These are phyloP conservation scores for Acanthochlamys bracteata DNA, from an alignment of 106 monocot species.

Conservation along the genomic window DNA sequence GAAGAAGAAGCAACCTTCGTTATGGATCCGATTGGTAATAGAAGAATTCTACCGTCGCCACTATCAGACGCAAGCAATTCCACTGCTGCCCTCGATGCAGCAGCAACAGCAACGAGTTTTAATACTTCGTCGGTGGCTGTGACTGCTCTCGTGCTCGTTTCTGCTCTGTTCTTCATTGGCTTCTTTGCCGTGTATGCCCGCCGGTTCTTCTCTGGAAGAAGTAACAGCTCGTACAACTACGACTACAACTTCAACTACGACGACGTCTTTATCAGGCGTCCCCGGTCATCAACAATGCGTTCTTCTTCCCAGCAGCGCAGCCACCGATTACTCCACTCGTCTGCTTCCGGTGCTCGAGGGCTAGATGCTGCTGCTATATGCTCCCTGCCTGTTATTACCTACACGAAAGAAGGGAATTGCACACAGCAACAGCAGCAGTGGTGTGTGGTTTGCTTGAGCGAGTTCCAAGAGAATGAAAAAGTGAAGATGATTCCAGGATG, in stretches of 20 bases:
- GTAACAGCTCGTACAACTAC: not conserved
- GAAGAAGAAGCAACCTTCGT: too few species aligned
- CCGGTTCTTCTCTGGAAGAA: not conserved
- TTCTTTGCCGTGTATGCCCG: slow-evolving; percentile 6
- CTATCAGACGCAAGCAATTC: not conserved
- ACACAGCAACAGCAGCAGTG: too few species aligned
- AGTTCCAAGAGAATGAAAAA: slow-evolving; percentile 6
- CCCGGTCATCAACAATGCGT: not conserved
- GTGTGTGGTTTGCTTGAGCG: slow-evolving; percentile 9
- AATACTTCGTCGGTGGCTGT: slow-evolving; percentile 1
- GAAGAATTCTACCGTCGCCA: too few species aligned
- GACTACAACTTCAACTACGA: too few species aligned
- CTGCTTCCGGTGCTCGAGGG: not conserved
- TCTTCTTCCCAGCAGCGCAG: not conserved
- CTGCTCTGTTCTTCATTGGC: slow-evolving; percentile 4
- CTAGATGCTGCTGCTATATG: not conserved
- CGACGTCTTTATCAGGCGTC: too few species aligned
- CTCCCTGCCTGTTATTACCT: not conserved
- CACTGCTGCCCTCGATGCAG: not conserved
- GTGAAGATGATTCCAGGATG: slow-evolving; percentile 9
- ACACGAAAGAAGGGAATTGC: not conserved
- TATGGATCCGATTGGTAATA: too few species aligned
- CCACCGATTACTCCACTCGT: too few species aligned
- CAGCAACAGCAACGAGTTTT: not conserved
- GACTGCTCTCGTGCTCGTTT: slow-evolving; percentile 5